A percentile compares a stretch with the other conserved stretches of the same genome.
Conservation (phyloP, 2,329 filamentous ascomycete genomes). For the Laburnicola sp. region DNA sequence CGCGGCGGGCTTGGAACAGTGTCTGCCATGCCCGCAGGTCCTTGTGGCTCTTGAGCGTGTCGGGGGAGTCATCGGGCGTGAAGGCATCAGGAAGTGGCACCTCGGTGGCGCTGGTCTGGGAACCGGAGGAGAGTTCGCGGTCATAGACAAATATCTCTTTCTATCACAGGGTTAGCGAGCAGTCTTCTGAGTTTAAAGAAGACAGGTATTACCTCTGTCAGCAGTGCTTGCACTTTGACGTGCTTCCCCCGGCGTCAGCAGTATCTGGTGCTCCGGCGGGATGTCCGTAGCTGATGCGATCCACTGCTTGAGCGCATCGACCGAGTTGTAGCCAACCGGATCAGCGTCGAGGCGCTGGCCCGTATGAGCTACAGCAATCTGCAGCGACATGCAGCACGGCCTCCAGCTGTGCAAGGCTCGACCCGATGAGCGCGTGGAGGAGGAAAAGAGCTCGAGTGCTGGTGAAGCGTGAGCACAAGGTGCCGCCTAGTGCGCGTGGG, state of each 20-base stretch:
- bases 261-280: slow-evolving; percentile 75
- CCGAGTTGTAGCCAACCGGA: slow-evolving; percentile 70
- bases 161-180: slow-evolving; percentile 49
- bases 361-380: slow-evolving; percentile 90
- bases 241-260: slow-evolving; percentile 86
- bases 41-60: slow-evolving; percentile 77
- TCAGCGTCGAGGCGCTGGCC: slow-evolving; percentile 84
- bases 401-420: slow-evolving; percentile 27
- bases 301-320: slow-evolving; percentile 84
- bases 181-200: neutral
- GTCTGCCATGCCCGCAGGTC: slow-evolving; percentile 86
- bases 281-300: slow-evolving; percentile 76
- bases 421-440: slow-evolving; percentile 21
- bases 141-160: slow-evolving; percentile 93
- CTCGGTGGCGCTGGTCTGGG: slow-evolving; percentile 55
- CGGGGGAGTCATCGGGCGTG: slow-evolving; percentile 68
- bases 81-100: slow-evolving; percentile 61
- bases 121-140: slow-evolving; percentile 57
- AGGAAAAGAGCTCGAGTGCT: slow-evolving; percentile 16
- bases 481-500: slow-evolving; percentile 23
- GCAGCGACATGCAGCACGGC: slow-evolving; percentile 72
- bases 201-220: slow-evolving; percentile 67
- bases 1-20: slow-evolving; percentile 76
- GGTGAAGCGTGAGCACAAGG: slow-evolving; percentile 25
- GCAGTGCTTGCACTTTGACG: slow-evolving; percentile 76